Evolutionary conservation across 305 asterid genomes (phyloP).

Genomic region (Fraxinus nigra): DNA sequence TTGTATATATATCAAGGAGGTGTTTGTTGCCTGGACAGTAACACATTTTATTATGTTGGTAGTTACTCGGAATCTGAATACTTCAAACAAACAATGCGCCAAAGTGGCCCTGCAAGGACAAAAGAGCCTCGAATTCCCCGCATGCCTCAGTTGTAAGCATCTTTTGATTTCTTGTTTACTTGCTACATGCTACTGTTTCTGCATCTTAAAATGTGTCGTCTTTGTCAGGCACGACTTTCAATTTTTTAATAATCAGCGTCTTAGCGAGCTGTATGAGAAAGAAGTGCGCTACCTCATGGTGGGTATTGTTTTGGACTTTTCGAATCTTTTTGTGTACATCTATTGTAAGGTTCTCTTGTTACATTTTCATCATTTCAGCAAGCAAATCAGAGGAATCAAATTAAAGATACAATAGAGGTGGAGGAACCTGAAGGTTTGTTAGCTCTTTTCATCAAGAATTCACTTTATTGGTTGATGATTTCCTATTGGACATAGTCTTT

Average conservation of each 20-base stretch:
- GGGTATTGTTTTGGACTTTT: slow-evolving; percentile 33
- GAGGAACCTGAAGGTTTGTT: slow-evolving; percentile 87
- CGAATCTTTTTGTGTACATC: slow-evolving; percentile 5
- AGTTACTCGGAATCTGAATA: slow-evolving; percentile 98
- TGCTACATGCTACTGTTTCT: slow-evolving; percentile 6
- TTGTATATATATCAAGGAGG: background rate
- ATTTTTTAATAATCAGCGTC: slow-evolving; percentile 96
- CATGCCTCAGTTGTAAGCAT: slow-evolving; percentile 93
- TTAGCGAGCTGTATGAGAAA: slow-evolving; percentile 91
- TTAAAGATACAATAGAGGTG: slow-evolving; percentile 84
- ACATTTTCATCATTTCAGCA: slow-evolving; percentile 45
- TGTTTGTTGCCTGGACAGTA: background rate
- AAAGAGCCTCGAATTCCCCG: slow-evolving; percentile 99
- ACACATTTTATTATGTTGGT: background rate
- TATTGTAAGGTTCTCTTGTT: slow-evolving; percentile 6
- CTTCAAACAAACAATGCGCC: slow-evolving; percentile 99
- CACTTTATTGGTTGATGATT: slow-evolving; percentile 13
- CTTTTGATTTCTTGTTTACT: slow-evolving; percentile 8
- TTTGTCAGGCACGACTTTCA: slow-evolving; percentile 93
- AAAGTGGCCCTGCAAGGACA: slow-evolving; percentile 89
- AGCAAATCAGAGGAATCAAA: slow-evolving; percentile 79
- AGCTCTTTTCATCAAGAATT: slow-evolving; percentile 14
- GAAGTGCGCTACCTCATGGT: slow-evolving; percentile 99
- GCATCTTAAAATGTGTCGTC: slow-evolving; percentile 23
- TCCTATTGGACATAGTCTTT: slow-evolving; percentile 18